Evolutionary conservation across 164 flowering plant genomes (phyloP).

Genomic region (Taxillus chinensis): DNA sequence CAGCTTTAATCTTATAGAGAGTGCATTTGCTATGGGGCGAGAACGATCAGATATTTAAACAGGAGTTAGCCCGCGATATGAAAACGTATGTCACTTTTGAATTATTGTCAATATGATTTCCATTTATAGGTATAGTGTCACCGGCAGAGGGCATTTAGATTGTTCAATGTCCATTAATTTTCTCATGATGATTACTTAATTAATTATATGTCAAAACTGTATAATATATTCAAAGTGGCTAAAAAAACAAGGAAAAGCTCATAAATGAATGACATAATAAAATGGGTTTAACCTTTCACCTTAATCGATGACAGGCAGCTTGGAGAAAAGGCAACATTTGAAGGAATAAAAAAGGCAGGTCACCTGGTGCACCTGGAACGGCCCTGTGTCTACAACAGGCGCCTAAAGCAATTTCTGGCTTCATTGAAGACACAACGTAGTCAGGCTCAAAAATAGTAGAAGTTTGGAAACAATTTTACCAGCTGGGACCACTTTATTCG

Average conservation of each 20-base stretch:
- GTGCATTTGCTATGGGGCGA: constrained; percentile 92
- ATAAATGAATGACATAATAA: no score
- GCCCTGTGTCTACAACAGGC: constrained; percentile 71
- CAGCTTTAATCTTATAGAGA: constrained; percentile 30
- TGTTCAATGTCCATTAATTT: not conserved
- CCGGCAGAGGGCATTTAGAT: not conserved
- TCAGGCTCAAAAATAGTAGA: no score
- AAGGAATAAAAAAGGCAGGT: constrained; percentile 73
- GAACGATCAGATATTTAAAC: constrained; percentile 65
- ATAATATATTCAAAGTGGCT: no score
- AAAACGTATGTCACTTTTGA: constrained; percentile 43
- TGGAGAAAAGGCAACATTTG: constrained; percentile 53
- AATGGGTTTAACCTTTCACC: not conserved
- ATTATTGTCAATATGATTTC: not conserved
- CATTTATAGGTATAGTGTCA: not conserved
- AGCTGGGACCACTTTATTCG: no score
- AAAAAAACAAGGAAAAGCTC: no score
- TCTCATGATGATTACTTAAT: no score
- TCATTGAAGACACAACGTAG: constrained; percentile 16
- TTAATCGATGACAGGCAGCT: constrained; percentile 43
- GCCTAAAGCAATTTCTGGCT: constrained; percentile 67
- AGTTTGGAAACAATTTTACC: no score
- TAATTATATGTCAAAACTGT: no score
- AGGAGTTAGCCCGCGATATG: constrained; percentile 69
- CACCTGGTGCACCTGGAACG: constrained; percentile 91